These are phyloP conservation scores for Stygiomarasmius scandens DNA, from an alignment of 1,284 basidiomycete species.

Conservation along the genomic window DNA sequence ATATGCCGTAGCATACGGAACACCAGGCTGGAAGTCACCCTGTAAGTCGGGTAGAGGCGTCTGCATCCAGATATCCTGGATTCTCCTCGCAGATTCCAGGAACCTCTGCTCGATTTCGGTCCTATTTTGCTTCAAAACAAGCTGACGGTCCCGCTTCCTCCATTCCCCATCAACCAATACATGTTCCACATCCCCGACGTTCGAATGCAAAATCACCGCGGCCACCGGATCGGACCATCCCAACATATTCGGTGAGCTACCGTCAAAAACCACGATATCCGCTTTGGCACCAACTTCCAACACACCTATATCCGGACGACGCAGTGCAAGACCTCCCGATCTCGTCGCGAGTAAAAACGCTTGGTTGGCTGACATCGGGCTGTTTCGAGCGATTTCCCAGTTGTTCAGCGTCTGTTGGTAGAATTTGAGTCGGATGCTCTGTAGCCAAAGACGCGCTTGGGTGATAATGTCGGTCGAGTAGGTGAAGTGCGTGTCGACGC, in stretches of 20 bases:
- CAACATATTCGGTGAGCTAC: slow-evolving; percentile 6
- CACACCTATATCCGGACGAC: slow-evolving; percentile 13
- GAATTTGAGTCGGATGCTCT: slow-evolving; percentile 8
- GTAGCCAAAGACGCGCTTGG: slow-evolving; percentile 15
- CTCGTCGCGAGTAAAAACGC: slow-evolving; percentile 14
- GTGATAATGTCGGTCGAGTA: slow-evolving; percentile 14
- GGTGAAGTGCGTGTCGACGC: slow-evolving; percentile 12
- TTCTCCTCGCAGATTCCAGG: not conserved
- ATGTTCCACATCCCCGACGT: slow-evolving; percentile 14
- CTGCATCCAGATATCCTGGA: not conserved
- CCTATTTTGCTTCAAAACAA: slow-evolving; percentile 1
- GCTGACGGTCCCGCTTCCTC: slow-evolving; percentile 10
- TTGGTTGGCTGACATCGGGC: slow-evolving; percentile 12
- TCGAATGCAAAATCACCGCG: slow-evolving; percentile 15
- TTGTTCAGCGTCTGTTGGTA: slow-evolving; percentile 3
- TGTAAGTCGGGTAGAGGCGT: not conserved
- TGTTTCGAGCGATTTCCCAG: slow-evolving; percentile 9
- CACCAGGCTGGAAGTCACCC: not conserved
- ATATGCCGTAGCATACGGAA: not conserved
- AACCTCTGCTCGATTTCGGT: not conserved
- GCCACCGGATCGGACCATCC: slow-evolving; percentile 16
- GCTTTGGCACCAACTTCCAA: slow-evolving; percentile 12
- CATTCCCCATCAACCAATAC: slow-evolving; percentile 12
- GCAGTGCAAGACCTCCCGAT: slow-evolving; percentile 12
- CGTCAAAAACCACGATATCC: slow-evolving; percentile 11